Evolutionary conservation across 768 basidiomycete genomes (phyloP).

Genomic region (Boletus bicolor): DNA sequence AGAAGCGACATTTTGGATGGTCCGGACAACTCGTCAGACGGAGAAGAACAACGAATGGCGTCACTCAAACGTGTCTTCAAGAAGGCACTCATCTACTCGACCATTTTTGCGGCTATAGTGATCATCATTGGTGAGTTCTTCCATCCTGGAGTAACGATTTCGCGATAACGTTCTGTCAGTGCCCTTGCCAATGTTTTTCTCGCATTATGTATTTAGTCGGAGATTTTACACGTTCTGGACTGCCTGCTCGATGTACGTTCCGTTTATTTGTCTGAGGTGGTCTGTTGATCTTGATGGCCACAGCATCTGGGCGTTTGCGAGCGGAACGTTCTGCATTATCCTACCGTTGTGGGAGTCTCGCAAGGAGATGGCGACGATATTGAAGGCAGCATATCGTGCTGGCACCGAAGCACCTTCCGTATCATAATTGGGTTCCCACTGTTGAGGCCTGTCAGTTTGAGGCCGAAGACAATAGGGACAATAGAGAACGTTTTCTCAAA

Average conservation of each 20-base stretch:
- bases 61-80: constrained; percentile 31
- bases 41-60: constrained; percentile 8
- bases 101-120: constrained; percentile 32
- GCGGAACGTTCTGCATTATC: constrained; percentile 37
- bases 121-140: constrained; percentile 31
- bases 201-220: constrained; percentile 35
- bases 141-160: background rate
- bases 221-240: constrained; percentile 39
- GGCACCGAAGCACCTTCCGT: background rate
- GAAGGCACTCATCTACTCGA: constrained; percentile 34
- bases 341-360: constrained; percentile 38
- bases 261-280: background rate
- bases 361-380: constrained; percentile 30
- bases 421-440: too few species aligned
- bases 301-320: constrained; percentile 36
- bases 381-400: constrained; percentile 11
- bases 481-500: constrained; percentile 16
- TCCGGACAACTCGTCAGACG: background rate
- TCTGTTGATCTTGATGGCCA: constrained; percentile 1
- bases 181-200: constrained; percentile 40
- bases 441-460: too few species aligned
- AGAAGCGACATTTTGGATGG: constrained; percentile 1
- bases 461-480: constrained; percentile 24
- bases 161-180: constrained; percentile 19
- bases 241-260: constrained; percentile 36